phyloP scores from a whole-genome alignment of 1,139 yeast species.

The Kodamaea plutei region DNA sequence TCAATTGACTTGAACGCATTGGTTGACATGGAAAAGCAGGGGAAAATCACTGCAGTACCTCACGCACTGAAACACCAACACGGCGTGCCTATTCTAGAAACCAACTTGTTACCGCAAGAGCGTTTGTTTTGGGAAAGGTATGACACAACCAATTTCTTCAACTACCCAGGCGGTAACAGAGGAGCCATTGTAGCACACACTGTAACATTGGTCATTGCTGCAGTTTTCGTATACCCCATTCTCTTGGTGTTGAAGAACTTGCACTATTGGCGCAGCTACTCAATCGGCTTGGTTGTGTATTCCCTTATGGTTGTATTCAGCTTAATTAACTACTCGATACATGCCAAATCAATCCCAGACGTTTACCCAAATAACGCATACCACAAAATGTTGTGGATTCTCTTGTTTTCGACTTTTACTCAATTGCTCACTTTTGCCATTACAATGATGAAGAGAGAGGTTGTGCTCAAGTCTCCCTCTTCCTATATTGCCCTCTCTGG shows the following conservation, averaged over 20 bases:
- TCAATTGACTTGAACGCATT: no score
- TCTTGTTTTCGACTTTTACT: conserved; percentile 47
- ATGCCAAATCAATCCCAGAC: conserved; percentile 56
- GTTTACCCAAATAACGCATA: conserved; percentile 79
- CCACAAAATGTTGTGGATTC: conserved; percentile 57
- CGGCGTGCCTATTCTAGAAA: conserved; percentile 73
- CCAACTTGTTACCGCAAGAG: conserved; percentile 68
- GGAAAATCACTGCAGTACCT: no score
- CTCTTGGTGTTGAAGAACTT: conserved; percentile 61
- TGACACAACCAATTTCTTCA: conserved; percentile 76
- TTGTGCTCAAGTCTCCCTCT: background rate
- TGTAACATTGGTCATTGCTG: conserved; percentile 38
- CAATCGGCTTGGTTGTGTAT: conserved; percentile 55
- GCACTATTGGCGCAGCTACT: conserved; percentile 47
- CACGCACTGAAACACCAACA: conserved; percentile 58
- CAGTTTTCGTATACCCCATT: conserved; percentile 65
- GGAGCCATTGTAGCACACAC: conserved; percentile 59
- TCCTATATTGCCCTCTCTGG: conserved; percentile 2
- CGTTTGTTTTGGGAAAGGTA: conserved; percentile 73
- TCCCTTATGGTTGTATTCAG: conserved; percentile 45
- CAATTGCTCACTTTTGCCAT: conserved; percentile 52
- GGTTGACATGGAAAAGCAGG: no score
- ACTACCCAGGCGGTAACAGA: conserved; percentile 47
- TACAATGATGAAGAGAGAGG: conserved; percentile 1
- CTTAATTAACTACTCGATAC: conserved; percentile 55